phyloP scores from a whole-genome alignment of 495 filamentous ascomycete species.

The Trichodelitschia bisporula region DNA sequence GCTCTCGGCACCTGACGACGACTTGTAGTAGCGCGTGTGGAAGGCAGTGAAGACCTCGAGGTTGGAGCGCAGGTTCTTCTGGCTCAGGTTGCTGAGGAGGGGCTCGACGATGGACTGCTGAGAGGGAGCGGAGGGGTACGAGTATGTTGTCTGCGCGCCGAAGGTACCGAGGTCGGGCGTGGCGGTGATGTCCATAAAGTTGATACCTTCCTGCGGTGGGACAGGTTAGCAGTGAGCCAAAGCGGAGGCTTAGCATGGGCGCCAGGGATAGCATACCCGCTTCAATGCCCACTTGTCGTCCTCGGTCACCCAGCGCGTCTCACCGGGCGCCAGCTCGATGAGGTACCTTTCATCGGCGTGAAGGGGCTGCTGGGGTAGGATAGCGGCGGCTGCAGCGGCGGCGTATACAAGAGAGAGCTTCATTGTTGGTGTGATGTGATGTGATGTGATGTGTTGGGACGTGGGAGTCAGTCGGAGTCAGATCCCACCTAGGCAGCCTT shows the following conservation, averaged over 20 bases:
- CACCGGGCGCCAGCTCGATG: slow-evolving; percentile 71
- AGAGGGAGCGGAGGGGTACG: slow-evolving; percentile 42
- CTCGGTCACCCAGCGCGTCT: slow-evolving; percentile 68
- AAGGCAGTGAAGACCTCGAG: slow-evolving; percentile 57
- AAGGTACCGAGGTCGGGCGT: slow-evolving; percentile 27
- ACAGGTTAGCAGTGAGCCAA: slow-evolving; percentile 5
- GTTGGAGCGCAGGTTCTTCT: slow-evolving; percentile 53
- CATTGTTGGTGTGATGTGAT: too few relatives aligned
- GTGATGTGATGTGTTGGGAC: too few relatives aligned
- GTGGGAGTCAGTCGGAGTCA: too few relatives aligned
- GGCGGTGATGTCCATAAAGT: slow-evolving; percentile 90
- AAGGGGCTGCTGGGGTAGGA: too few relatives aligned
- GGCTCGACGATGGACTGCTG: slow-evolving; percentile 41
- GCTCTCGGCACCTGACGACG: slow-evolving; percentile 59
- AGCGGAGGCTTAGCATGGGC: too few relatives aligned
- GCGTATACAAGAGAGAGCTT: too few relatives aligned
- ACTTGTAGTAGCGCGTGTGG: slow-evolving; percentile 81
- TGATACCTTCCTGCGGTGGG: slow-evolving; percentile 39
- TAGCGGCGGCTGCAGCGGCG: too few relatives aligned
- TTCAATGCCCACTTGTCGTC: slow-evolving; percentile 85
- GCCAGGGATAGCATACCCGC: slow-evolving; percentile 29
- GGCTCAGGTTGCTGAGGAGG: slow-evolving; percentile 41
- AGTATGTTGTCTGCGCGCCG: slow-evolving; percentile 15
- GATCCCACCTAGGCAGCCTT: too few relatives aligned
- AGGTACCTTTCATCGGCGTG: slow-evolving; percentile 42